Evolutionary conservation across 768 basidiomycete species (phyloP).

Genomic region (Lentinus tigrinus): DNA sequence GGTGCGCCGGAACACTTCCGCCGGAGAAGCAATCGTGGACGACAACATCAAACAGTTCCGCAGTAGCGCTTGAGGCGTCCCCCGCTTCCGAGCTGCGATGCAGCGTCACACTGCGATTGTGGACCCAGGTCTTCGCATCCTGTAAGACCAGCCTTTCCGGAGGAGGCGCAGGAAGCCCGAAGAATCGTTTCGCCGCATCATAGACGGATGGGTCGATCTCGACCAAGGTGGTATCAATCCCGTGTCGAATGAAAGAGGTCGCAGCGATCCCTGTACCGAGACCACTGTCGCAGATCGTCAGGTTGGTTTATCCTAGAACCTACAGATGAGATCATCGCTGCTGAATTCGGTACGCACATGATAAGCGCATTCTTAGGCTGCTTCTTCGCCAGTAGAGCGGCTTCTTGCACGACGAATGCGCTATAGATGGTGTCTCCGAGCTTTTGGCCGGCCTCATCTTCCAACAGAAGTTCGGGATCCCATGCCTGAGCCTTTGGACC

Average conservation of each 20-base stretch:
- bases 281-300: constrained; percentile 51
- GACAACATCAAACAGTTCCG: constrained; percentile 60
- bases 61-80: neutral
- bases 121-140: constrained; percentile 76
- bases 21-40: constrained; percentile 95
- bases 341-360: constrained; percentile 51
- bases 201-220: constrained; percentile 95
- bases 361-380: constrained; percentile 55
- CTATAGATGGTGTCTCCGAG: constrained; percentile 81
- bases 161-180: constrained; percentile 70
- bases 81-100: constrained; percentile 21
- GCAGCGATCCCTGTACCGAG: constrained; percentile 85
- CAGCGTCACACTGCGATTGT: constrained; percentile 34
- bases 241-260: constrained; percentile 67
- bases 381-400: constrained; percentile 58
- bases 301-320: neutral
- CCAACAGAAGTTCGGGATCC: constrained; percentile 33
- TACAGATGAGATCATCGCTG: neutral
- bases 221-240: constrained; percentile 75
- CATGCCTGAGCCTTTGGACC: constrained; percentile 30
- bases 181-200: constrained; percentile 73
- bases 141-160: constrained; percentile 63
- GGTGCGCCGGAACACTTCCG: constrained; percentile 81
- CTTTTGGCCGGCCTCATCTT: constrained; percentile 51
- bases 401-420: constrained; percentile 87